Percentiles rank a stretch among this genome's conserved stretches.
Conservation (phyloP, 495 filamentous ascomycete species). For the Cercophora scortea region DNA sequence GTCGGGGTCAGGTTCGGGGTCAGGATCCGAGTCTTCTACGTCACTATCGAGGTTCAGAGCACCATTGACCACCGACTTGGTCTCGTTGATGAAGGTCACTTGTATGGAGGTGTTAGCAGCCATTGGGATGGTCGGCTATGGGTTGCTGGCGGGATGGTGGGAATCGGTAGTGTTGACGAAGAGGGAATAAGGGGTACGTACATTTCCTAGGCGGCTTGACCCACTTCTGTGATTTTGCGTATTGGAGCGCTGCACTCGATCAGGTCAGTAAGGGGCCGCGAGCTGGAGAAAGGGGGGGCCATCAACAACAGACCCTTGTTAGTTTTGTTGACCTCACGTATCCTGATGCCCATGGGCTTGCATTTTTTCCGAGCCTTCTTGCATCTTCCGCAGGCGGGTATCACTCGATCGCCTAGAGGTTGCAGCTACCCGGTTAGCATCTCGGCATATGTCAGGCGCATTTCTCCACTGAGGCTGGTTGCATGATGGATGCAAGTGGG, state of each 20-base stretch:
- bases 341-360: slow-evolving; percentile 19
- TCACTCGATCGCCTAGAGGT: slow-evolving; percentile 33
- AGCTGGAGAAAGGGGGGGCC: not conserved
- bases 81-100: slow-evolving; percentile 23
- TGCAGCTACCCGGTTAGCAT: not conserved
- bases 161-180: not conserved
- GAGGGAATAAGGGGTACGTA: slow-evolving; percentile 9
- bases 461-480: not conserved
- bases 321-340: slow-evolving; percentile 8
- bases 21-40: not conserved
- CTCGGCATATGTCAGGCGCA: not conserved
- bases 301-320: slow-evolving; percentile 8
- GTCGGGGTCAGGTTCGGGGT: not conserved
- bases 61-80: slow-evolving; percentile 12
- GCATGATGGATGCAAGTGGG: not conserved
- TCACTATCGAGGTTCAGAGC: slow-evolving; percentile 13
- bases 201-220: slow-evolving; percentile 21
- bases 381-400: slow-evolving; percentile 35
- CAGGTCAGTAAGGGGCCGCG: not conserved
- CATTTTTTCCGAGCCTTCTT: slow-evolving; percentile 13
- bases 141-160: not conserved
- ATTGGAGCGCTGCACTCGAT: slow-evolving; percentile 10
- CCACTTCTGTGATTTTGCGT: slow-evolving; percentile 22
- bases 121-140: too few species aligned
- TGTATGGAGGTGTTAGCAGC: not conserved